Evolutionary conservation across 495 filamentous ascomycete genomes (phyloP).

Genomic region (Letharia columbiana): DNA sequence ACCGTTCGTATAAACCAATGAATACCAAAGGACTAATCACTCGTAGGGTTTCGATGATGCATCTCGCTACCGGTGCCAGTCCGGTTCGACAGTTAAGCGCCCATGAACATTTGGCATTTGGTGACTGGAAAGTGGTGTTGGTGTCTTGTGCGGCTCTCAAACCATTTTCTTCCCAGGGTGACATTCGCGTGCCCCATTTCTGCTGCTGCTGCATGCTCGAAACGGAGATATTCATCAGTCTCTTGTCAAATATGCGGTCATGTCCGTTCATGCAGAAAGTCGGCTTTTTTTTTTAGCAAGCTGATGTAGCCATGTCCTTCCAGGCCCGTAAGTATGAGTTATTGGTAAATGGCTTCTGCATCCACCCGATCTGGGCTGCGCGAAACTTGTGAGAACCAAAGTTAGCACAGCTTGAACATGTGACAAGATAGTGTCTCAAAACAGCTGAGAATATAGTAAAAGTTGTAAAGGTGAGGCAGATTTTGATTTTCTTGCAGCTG

Average conservation of each 20-base stretch:
- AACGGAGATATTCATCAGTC: background rate
- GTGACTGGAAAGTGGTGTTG: background rate
- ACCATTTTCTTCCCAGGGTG: background rate
- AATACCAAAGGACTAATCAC: background rate
- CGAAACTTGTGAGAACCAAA: background rate
- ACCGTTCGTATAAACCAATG: background rate
- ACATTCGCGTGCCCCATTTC: background rate
- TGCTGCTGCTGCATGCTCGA: background rate
- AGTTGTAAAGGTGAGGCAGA: slow-evolving; percentile 2
- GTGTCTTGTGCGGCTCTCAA: background rate
- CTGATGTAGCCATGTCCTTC: background rate
- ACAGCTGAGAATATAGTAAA: background rate
- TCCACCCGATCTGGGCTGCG: background rate
- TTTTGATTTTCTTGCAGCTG: background rate
- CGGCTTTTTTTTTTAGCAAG: background rate
- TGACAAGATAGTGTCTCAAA: background rate
- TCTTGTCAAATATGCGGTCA: background rate
- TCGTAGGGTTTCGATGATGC: background rate
- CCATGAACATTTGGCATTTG: background rate
- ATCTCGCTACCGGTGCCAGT: slow-evolving; percentile 3
- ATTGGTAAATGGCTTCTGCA: background rate
- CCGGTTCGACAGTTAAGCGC: background rate
- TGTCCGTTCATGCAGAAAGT: slow-evolving; percentile 1
- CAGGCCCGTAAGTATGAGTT: background rate
- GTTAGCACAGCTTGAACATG: background rate